phyloP scores from a whole-genome alignment of 768 basidiomycete species.

The Pulveroboletus sp. region DNA sequence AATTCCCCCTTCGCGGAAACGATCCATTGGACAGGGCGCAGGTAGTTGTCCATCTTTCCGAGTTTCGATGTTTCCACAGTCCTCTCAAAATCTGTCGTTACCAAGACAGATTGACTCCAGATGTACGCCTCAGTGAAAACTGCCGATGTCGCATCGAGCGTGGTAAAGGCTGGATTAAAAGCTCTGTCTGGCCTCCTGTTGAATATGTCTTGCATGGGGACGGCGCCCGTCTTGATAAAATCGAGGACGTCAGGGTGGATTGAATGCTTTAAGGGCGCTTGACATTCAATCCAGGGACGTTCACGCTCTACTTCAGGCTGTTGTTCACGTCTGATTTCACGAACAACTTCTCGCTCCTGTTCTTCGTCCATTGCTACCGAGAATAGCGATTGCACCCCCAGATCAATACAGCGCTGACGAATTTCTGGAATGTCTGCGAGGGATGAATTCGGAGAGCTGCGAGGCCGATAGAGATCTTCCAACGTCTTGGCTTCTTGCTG shows the following conservation, averaged over 20 bases:
- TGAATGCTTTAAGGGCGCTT: conserved; percentile 9
- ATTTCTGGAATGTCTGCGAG: conserved; percentile 11
- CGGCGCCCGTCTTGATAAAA: conserved; percentile 25
- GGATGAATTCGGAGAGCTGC: conserved; percentile 4
- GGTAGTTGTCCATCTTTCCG: conserved; percentile 30
- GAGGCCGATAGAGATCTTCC: conserved; percentile 32
- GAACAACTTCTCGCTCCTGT: background rate
- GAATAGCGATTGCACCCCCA: background rate
- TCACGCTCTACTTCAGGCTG: conserved; percentile 28
- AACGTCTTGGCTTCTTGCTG: conserved; percentile 38
- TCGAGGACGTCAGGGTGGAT: background rate
- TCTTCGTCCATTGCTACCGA: background rate
- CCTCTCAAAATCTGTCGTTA: conserved; percentile 14
- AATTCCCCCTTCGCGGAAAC: conserved; percentile 33
- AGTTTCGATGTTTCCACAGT: background rate
- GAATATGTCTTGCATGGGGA: conserved; percentile 3
- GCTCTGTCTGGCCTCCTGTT: background rate
- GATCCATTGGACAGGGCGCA: conserved; percentile 45
- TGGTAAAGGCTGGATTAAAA: conserved; percentile 20
- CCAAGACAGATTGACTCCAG: conserved; percentile 18
- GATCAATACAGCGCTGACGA: background rate
- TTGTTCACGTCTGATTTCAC: conserved; percentile 7
- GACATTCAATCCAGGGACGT: no score
- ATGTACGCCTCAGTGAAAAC: conserved; percentile 13
- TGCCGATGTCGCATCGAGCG: conserved; percentile 8